Evolutionary conservation across 139 green algal genomes (phyloP).

Genomic region (Chlorella vulgaris): DNA sequence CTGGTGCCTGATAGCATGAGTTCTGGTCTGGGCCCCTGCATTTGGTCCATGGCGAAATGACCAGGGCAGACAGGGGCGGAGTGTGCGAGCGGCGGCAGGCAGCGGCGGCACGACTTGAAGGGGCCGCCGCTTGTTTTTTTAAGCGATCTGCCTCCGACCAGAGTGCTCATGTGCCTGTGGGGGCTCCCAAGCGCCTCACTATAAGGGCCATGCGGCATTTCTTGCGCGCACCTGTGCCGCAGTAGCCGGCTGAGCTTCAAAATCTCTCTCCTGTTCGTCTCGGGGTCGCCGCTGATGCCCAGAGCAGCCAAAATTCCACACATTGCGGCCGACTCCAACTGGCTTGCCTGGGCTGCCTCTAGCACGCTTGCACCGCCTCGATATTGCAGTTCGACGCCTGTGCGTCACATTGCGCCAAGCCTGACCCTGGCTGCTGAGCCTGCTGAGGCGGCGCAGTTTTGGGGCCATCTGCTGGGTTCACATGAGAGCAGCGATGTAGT

Average conservation of each 20-base stretch:
- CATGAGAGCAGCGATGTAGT: too few relatives aligned
- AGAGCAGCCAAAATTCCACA: constrained; percentile 73
- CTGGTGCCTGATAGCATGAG: constrained; percentile 48
- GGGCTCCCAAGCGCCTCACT: background rate
- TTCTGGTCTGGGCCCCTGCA: constrained; percentile 60
- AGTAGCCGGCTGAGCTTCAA: constrained; percentile 51
- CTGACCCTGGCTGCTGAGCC: too few relatives aligned
- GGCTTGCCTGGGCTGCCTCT: background rate
- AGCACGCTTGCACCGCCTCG: too few relatives aligned
- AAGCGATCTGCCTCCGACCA: too few relatives aligned
- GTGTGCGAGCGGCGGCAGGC: background rate
- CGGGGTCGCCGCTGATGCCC: constrained; percentile 47
- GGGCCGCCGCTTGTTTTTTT: too few relatives aligned
- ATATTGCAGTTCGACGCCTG: too few relatives aligned
- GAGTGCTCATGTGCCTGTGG: too few relatives aligned
- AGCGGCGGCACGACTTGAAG: too few relatives aligned
- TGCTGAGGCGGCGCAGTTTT: too few relatives aligned
- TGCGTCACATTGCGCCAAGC: too few relatives aligned
- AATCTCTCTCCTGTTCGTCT: constrained; percentile 57
- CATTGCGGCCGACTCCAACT: constrained; percentile 44
- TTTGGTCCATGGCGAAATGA: background rate
- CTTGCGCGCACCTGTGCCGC: constrained; percentile 36
- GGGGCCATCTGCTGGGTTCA: too few relatives aligned
- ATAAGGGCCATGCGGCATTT: background rate
- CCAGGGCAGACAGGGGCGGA: background rate